Evolutionary conservation across 1,284 basidiomycete genomes (phyloP).

Genomic region (Ustanciosporium gigantosporum): DNA sequence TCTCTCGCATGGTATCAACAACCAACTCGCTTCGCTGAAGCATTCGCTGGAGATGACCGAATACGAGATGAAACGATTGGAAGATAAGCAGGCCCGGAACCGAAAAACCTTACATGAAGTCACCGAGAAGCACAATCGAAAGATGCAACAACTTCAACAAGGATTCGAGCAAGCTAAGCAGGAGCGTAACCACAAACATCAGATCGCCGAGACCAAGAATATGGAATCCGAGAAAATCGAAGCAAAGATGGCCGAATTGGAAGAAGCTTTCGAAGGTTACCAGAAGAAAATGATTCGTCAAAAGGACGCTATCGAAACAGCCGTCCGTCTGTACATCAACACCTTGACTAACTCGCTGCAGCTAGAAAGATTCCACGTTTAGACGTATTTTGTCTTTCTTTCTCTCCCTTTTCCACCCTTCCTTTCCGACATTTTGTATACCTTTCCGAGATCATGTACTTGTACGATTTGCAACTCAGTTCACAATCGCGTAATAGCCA

Average conservation of each 20-base stretch:
- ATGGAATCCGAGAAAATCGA: slow-evolving; percentile 37
- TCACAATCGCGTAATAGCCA: too few relatives aligned
- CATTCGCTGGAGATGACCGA: slow-evolving; percentile 39
- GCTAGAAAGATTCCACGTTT: slow-evolving; percentile 26
- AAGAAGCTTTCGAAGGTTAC: slow-evolving; percentile 24
- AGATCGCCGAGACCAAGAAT: slow-evolving; percentile 25
- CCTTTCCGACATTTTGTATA: too few relatives aligned
- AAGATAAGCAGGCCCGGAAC: slow-evolving; percentile 38
- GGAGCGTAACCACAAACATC: slow-evolving; percentile 18
- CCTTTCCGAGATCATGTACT: slow-evolving; percentile 1
- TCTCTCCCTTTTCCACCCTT: background rate
- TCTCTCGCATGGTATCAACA: slow-evolving; percentile 30
- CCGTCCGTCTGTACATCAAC: slow-evolving; percentile 15
- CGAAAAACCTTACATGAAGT: slow-evolving; percentile 37
- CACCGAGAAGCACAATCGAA: slow-evolving; percentile 33
- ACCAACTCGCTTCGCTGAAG: slow-evolving; percentile 31
- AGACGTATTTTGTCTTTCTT: background rate
- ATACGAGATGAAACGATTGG: slow-evolving; percentile 39
- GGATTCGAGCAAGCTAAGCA: slow-evolving; percentile 38
- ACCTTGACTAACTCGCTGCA: slow-evolving; percentile 28
- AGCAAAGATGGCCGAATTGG: slow-evolving; percentile 35
- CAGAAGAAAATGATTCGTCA: slow-evolving; percentile 38
- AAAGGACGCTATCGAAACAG: slow-evolving; percentile 36
- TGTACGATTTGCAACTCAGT: too few relatives aligned
- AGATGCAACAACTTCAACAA: slow-evolving; percentile 31